phyloP scores from a whole-genome alignment of 2,329 filamentous ascomycete species.

The Fusarium newnesense region DNA sequence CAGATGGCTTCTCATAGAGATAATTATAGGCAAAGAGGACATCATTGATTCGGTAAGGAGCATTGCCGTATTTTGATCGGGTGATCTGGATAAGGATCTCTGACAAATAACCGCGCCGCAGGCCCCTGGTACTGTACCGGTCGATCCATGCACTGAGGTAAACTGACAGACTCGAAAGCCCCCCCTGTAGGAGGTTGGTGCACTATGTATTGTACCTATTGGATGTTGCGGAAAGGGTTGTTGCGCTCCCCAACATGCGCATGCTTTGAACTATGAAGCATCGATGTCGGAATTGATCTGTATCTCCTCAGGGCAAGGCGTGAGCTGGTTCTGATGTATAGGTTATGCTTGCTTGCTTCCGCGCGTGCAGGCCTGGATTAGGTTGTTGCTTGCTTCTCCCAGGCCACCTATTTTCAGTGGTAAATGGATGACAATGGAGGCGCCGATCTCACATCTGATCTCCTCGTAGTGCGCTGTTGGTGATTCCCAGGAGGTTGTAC shows the following conservation, averaged over 20 bases:
- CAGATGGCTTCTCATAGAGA: background rate
- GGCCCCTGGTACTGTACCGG: conserved; percentile 21
- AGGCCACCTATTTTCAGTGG: conserved; percentile 11
- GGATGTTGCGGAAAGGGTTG: background rate
- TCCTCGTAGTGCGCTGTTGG: conserved; percentile 21
- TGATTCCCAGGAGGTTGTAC: conserved; percentile 32
- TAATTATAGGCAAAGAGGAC: background rate
- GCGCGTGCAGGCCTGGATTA: background rate
- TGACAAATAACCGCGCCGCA: conserved; percentile 28
- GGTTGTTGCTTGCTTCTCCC: conserved; percentile 12
- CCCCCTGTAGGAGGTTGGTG: conserved; percentile 13
- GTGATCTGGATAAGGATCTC: conserved; percentile 20
- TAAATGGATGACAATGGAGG: conserved; percentile 26
- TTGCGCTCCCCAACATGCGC: conserved; percentile 12
- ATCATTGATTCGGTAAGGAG: conserved; percentile 8
- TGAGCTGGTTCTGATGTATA: background rate
- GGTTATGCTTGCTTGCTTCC: conserved; percentile 1
- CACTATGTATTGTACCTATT: background rate
- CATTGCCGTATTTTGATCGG: conserved; percentile 17
- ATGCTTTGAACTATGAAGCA: conserved; percentile 14
- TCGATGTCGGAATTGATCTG: conserved; percentile 16
- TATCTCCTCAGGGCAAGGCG: conserved; percentile 6
- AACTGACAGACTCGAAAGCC: conserved; percentile 28
- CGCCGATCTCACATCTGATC: conserved; percentile 40
- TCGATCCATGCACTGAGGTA: conserved; percentile 34